Evolutionary conservation across 768 basidiomycete genomes (phyloP), one percentile per base, ranked within the genome.

Genomic region (Crassisporium funariophilum): DNA sequence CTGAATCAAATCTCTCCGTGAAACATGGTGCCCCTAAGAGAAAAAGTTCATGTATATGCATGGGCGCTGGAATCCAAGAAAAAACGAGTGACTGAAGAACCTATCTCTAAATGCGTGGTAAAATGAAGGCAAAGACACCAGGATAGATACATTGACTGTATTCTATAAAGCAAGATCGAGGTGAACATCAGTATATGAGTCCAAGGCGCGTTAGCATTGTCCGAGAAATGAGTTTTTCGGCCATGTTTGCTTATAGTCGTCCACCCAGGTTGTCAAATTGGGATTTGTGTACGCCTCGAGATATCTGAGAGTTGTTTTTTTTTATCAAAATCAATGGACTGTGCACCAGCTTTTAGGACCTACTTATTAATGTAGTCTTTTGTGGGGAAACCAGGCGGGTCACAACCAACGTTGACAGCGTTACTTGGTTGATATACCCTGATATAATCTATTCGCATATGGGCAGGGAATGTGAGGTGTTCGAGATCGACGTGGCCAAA

Each of bases 401-500:
- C 74, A 53, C 89, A 92, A 11, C 89, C 89, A 47, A 88, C 74
- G 56, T 89, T 87, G 37, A 76, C 73, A n/a, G 72, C 63, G 40
- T 78, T 65, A 37, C 70, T 61, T 19, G 78, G 76, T 58, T 91
- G 90, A 61, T 91, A 93, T 0, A 92, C 86, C 29, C 89, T 76
- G 49, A 78, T 67, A 49, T 76, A 77, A 53, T 78, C 77, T 11
- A 79, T 61, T 36, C 56, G 59, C 73, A 77, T 69, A 34, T 65
- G 65, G 2, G 66, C 63, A n/a, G 93, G 91, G 69, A 90, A 91
- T 5, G 73, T 70, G 11, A 95, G 71, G 48, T 84, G 69, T 3
- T 71, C 65, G 41, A 88, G 77, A 64, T 95, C 84, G 21, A 93
- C 79, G 4, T 66, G 54, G 9, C 83, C 85, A 57, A 97, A 97